phyloP scores from a whole-genome alignment of 106 monocot species.

The Chionographis japonica region DNA sequence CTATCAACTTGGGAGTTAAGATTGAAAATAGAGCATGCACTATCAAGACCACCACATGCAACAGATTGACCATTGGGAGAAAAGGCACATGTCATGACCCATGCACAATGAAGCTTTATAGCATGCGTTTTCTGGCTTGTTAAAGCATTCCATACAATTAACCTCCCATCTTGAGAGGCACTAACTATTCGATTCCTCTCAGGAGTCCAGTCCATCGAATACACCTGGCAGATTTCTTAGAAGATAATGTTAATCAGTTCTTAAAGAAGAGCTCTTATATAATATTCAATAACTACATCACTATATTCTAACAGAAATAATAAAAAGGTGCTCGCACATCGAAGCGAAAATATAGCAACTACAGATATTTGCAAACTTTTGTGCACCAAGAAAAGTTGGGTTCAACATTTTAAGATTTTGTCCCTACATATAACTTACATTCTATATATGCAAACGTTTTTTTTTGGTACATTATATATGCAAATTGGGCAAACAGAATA shows the following conservation, averaged over 20 bases:
- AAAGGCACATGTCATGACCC: slow-evolving; percentile 94
- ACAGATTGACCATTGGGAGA: slow-evolving; percentile 85
- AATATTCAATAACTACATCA: no score
- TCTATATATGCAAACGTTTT: no score
- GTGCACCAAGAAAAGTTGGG: no score
- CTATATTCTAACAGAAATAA: no score
- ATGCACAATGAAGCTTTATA: slow-evolving; percentile 85
- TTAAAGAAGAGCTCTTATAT: neutral
- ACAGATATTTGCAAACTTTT: no score
- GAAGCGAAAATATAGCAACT: no score
- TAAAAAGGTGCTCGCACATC: no score
- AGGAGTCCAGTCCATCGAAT: slow-evolving; percentile 86
- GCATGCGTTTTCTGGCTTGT: slow-evolving; percentile 98
- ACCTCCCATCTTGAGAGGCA: slow-evolving; percentile 88
- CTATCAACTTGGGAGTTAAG: slow-evolving; percentile 76
- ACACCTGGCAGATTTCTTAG: slow-evolving; percentile 49
- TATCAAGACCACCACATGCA: slow-evolving; percentile 94
- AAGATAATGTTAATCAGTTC: neutral
- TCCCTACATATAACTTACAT: no score
- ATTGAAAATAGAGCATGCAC: slow-evolving; percentile 89
- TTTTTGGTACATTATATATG: no score
- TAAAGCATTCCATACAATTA: slow-evolving; percentile 98
- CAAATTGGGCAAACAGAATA: no score
- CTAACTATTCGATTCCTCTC: slow-evolving; percentile 96
- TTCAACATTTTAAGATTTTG: no score